phyloP scores from a whole-genome alignment of 139 green algal genomes.

The Chlorella sp. region DNA sequence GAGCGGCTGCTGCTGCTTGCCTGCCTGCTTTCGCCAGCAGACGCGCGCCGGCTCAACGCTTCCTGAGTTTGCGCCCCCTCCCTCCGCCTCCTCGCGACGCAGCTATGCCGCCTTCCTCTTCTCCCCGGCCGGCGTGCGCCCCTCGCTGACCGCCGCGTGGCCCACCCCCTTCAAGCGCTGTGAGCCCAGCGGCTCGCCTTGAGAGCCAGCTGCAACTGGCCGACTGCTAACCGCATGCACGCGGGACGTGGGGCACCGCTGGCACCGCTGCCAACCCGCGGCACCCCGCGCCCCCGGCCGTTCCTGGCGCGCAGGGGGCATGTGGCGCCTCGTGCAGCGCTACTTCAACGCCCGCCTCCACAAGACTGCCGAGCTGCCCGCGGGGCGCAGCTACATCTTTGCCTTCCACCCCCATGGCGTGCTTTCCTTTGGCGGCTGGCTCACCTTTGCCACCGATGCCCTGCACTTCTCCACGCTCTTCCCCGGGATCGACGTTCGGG shows the following conservation, averaged over 20 bases:
- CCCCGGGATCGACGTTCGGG: constrained; percentile 32
- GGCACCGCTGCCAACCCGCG: no score
- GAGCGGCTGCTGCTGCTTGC: no score
- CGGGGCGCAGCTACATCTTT: constrained; percentile 33
- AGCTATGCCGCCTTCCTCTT: constrained; percentile 3
- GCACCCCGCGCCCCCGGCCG: no score
- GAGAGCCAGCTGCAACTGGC: no score
- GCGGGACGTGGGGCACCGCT: no score
- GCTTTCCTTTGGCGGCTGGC: constrained; percentile 12
- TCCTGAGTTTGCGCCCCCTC: neutral
- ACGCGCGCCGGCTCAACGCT: neutral
- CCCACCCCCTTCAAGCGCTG: constrained; percentile 15
- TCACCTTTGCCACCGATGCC: constrained; percentile 24
- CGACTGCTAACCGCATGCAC: no score
- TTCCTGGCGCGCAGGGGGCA: no score
- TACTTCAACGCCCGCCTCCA: constrained; percentile 32
- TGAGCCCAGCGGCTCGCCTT: no score
- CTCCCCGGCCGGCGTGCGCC: neutral
- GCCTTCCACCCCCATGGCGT: constrained; percentile 34
- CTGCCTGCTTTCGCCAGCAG: neutral
- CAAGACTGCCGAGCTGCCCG: constrained; percentile 31
- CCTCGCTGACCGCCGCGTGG: constrained; percentile 3
- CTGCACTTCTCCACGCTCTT: constrained; percentile 40
- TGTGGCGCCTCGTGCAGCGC: constrained; percentile 20
- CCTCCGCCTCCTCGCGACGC: neutral